Evolutionary conservation across 768 basidiomycete genomes (phyloP).

Genomic region (Arthromyces matolae): DNA sequence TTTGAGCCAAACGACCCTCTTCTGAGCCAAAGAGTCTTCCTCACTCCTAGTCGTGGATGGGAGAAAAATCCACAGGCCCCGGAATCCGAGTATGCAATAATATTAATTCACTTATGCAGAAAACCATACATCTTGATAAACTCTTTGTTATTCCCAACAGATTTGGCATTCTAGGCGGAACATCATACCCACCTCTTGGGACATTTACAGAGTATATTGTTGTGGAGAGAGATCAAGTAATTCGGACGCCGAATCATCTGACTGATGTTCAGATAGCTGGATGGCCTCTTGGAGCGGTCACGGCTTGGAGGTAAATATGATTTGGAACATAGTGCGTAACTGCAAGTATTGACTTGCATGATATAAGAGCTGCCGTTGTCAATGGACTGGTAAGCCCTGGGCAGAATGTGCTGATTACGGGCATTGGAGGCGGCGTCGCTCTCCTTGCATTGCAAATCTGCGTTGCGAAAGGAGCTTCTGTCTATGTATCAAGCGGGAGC

Average conservation of each 20-base stretch:
- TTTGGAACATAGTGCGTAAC: too few relatives aligned
- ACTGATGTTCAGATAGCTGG: slow-evolving; percentile 67
- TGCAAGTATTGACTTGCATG: too few relatives aligned
- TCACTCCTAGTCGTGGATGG: slow-evolving; percentile 80
- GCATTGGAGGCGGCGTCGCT: slow-evolving; percentile 84
- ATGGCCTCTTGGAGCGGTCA: slow-evolving; percentile 75
- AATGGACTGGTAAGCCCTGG: slow-evolving; percentile 60
- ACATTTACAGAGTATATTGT: slow-evolving; percentile 77
- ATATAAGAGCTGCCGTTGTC: slow-evolving; percentile 63
- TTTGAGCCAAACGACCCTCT: slow-evolving; percentile 53
- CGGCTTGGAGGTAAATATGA: slow-evolving; percentile 82
- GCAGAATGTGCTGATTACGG: slow-evolving; percentile 76
- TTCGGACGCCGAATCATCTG: slow-evolving; percentile 63
- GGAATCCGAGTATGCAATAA: slow-evolving; percentile 63
- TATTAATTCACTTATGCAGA: too few relatives aligned
- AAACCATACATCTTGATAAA: too few relatives aligned
- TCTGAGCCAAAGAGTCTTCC: slow-evolving; percentile 63
- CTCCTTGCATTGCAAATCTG: slow-evolving; percentile 72
- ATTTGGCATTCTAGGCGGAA: slow-evolving; percentile 69
- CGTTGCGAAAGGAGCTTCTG: slow-evolving; percentile 68
- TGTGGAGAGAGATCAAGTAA: slow-evolving; percentile 66
- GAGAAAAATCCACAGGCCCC: slow-evolving; percentile 59
- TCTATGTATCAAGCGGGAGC: slow-evolving; percentile 79
- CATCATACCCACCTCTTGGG: slow-evolving; percentile 49
- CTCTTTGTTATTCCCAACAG: slow-evolving; percentile 26